Conservation (phyloP, 805 yeast species). For the Debaryomyces castellii region DNA sequence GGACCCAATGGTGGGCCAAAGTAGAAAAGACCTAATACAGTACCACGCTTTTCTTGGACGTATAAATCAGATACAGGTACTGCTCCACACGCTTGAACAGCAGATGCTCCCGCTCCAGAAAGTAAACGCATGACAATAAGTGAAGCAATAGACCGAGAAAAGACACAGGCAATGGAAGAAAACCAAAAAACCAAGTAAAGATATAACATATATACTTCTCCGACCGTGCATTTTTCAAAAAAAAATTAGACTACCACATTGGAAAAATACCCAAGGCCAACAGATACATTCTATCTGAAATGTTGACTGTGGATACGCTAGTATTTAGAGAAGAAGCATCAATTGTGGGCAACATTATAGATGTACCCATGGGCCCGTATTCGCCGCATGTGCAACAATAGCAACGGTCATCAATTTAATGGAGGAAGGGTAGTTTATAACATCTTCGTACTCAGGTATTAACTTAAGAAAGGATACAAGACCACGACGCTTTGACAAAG, state of each 20-base stretch:
- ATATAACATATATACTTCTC: constrained; percentile 66
- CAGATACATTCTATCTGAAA: constrained; percentile 78
- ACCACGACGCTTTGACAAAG: too few species aligned
- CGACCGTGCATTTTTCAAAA: constrained; percentile 78
- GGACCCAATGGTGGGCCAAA: constrained; percentile 84
- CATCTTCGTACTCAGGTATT: constrained; percentile 71
- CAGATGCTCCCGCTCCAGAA: constrained; percentile 78
- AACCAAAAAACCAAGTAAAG: constrained; percentile 60
- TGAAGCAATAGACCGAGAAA: constrained; percentile 57
- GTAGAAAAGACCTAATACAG: constrained; percentile 76
- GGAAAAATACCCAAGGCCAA: constrained; percentile 78
- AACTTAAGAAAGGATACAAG: constrained; percentile 50
- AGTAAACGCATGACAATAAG: constrained; percentile 69
- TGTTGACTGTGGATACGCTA: constrained; percentile 58
- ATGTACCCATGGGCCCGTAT: constrained; percentile 90
- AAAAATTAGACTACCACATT: constrained; percentile 83
- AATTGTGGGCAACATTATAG: constrained; percentile 72
- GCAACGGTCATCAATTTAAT: constrained; percentile 55
- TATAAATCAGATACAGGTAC: constrained; percentile 81
- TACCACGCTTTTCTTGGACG: constrained; percentile 65
- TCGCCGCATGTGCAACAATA: constrained; percentile 69
- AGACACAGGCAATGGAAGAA: constrained; percentile 74
- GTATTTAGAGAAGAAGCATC: constrained; percentile 61
- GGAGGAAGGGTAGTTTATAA: constrained; percentile 57
- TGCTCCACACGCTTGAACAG: constrained; percentile 88